These are phyloP conservation scores for Fragaria vesca DNA, from an alignment of 306 rosid species.

Conservation along the genomic window DNA sequence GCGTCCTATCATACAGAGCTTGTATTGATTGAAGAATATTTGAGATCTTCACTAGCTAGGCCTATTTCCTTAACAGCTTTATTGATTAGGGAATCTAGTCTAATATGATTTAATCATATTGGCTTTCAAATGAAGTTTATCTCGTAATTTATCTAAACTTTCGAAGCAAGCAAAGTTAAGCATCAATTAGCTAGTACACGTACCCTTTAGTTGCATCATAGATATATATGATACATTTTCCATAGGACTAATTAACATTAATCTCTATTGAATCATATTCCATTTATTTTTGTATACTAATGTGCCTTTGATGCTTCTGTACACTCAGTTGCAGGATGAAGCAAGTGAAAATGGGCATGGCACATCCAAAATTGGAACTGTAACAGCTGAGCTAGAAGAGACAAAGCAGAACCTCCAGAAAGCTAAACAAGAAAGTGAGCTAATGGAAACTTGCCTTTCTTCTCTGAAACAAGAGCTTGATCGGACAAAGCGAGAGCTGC, in stretches of 20 bases:
- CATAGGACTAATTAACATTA: not conserved
- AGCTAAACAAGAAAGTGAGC: constrained; percentile 72
- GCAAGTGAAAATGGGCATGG: constrained; percentile 37
- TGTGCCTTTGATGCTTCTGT: no score
- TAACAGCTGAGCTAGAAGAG: constrained; percentile 67
- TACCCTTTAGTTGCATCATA: not conserved
- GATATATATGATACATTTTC: not conserved
- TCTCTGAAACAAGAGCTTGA: constrained; percentile 76
- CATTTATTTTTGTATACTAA: not conserved
- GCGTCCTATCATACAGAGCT: not conserved
- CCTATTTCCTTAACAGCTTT: constrained; percentile 11
- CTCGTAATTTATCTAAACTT: not conserved
- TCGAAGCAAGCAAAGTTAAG: constrained; percentile 17
- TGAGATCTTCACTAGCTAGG: not conserved
- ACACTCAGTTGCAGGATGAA: constrained; percentile 44
- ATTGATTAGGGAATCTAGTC: constrained; percentile 20
- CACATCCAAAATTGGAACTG: constrained; percentile 40
- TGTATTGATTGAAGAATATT: not conserved
- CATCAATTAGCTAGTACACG: not conserved
- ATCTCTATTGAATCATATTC: not conserved
- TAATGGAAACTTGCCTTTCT: constrained; percentile 67
- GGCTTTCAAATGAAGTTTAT: constrained; percentile 27
- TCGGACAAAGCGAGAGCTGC: constrained; percentile 64
- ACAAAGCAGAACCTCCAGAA: constrained; percentile 65
- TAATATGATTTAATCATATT: constrained; percentile 19